These are phyloP conservation scores for Kodamaea sp. DNA, from an alignment of 1,139 yeast genomes.

Conservation along the genomic window DNA sequence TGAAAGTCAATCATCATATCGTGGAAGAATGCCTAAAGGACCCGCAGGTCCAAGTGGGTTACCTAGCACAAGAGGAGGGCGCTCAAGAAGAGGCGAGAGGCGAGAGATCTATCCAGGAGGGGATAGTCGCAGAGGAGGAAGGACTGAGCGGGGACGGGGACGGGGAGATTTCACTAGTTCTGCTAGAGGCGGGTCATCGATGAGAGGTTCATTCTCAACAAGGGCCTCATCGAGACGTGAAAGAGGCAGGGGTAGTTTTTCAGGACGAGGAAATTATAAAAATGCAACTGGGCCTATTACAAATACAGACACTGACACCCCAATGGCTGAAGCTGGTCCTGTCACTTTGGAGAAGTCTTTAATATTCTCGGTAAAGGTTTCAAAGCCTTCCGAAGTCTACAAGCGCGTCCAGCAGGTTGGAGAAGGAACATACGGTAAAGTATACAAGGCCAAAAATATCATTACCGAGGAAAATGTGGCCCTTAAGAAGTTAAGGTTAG, in stretches of 20 bases:
- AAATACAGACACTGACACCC: neutral
- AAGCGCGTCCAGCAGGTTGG: constrained; percentile 49
- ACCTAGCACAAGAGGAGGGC: constrained; percentile 5
- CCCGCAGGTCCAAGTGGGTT: constrained; percentile 7
- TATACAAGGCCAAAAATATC: constrained; percentile 59
- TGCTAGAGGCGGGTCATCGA: constrained; percentile 1
- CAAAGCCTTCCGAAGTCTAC: constrained; percentile 31
- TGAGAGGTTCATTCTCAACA: no score
- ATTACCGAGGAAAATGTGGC: constrained; percentile 79
- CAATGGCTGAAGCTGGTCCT: neutral
- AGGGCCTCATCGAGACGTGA: neutral
- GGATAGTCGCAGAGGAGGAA: constrained; percentile 4
- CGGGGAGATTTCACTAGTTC: no score
- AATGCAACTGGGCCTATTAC: neutral
- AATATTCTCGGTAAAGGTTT: constrained; percentile 35
- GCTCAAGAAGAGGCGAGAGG: constrained; percentile 9
- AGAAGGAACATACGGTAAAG: constrained; percentile 54
- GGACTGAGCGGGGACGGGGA: neutral
- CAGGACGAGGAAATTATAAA: constrained; percentile 3
- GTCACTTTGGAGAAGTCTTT: constrained; percentile 21
- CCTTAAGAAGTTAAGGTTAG: constrained; percentile 77
- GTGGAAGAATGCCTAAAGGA: no score
- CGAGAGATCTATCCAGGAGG: constrained; percentile 4
- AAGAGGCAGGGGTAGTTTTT: neutral
- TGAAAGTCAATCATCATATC: constrained; percentile 4